These are phyloP conservation scores for Ambrosia artemisiifolia DNA, from an alignment of 129 eudicot species.

Conservation along the genomic window DNA sequence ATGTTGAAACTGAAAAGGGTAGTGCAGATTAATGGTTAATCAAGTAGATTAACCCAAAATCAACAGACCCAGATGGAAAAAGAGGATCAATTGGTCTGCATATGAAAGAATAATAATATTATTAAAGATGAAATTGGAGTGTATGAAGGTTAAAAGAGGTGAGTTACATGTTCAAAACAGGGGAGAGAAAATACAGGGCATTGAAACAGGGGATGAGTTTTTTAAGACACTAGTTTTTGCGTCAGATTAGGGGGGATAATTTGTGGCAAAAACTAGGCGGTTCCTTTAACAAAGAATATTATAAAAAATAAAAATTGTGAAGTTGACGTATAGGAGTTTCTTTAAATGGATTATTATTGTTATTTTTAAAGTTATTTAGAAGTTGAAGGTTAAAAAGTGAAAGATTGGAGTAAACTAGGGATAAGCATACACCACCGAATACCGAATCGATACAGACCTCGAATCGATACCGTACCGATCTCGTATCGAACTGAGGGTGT, in stretches of 20 bases:
- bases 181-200: constrained; percentile 29
- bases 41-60: constrained; percentile 24
- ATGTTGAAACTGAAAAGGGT: constrained; percentile 13
- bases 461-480: no score
- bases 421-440: no score
- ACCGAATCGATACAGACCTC: no score
- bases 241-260: constrained; percentile 21
- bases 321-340: no score
- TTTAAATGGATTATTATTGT: no score
- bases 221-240: constrained; percentile 30
- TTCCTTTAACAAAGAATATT: no score
- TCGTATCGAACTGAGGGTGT: no score
- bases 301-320: no score
- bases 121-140: not conserved
- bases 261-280: constrained; percentile 24
- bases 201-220: constrained; percentile 8
- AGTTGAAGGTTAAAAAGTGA: no score
- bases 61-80: not conserved
- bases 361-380: no score
- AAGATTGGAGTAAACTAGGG: no score
- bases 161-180: constrained; percentile 18
- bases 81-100: constrained; percentile 4
- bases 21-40: constrained; percentile 25
- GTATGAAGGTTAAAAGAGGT: constrained; percentile 25
- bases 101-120: not conserved